These are phyloP conservation scores for Echeveria elegans DNA, from an alignment of 164 flowering plant genomes.

Conservation along the genomic window DNA sequence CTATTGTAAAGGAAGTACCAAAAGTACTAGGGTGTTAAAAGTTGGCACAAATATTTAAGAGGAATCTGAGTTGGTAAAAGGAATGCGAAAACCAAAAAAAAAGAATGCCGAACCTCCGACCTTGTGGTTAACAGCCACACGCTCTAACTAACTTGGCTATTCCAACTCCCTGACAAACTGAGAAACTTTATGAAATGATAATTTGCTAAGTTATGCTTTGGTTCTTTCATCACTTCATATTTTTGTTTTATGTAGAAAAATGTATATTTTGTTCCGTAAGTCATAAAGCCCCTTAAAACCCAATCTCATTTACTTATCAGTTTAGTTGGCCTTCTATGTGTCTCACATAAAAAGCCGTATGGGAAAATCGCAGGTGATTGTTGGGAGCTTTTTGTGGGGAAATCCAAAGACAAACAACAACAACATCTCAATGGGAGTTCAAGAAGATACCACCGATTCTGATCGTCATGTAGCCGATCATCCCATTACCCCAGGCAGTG, in stretches of 20 bases:
- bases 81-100: neutral
- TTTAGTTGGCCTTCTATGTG: neutral
- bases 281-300: too few relatives aligned
- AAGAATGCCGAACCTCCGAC: constrained; percentile 65
- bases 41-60: too few relatives aligned
- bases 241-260: too few relatives aligned
- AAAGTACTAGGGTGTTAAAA: too few relatives aligned
- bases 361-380: constrained; percentile 50
- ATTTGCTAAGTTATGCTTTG: too few relatives aligned
- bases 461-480: constrained; percentile 20
- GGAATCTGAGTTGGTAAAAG: neutral
- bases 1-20: too few relatives aligned
- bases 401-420: constrained; percentile 32
- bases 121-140: constrained; percentile 99
- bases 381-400: constrained; percentile 43
- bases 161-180: constrained; percentile 26
- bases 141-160: constrained; percentile 97
- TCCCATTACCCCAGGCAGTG: constrained; percentile 17
- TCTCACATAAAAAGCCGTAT: neutral
- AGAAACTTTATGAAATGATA: too few relatives aligned
- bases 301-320: too few relatives aligned
- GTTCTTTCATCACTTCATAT: too few relatives aligned
- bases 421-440: constrained; percentile 11
- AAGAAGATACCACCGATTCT: constrained; percentile 18
- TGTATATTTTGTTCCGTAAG: neutral